phyloP scores from a whole-genome alignment of 371 early-diverging fungal species.

The Cladochytrium tenue region DNA sequence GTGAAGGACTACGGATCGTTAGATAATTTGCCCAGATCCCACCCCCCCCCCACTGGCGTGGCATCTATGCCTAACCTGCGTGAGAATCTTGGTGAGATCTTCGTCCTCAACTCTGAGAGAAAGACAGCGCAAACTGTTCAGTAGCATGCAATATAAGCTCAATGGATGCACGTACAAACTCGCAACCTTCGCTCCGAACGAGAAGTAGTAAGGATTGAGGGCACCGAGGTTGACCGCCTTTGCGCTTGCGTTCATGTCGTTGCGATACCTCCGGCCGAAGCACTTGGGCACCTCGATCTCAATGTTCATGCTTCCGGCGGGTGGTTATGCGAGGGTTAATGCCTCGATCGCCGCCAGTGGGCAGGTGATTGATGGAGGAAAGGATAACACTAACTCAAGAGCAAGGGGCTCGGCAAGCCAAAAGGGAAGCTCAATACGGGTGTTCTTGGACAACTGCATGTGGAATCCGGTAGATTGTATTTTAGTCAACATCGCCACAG shows the following conservation, averaged over 20 bases:
- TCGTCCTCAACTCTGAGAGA: too few relatives aligned
- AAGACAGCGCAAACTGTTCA: too few relatives aligned
- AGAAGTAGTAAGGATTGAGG: conserved; percentile 53
- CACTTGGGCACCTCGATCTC: conserved; percentile 55
- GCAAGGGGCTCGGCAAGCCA: conserved; percentile 53
- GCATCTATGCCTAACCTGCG: too few relatives aligned
- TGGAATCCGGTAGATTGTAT: background rate
- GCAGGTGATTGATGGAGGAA: background rate
- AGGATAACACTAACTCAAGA: conserved; percentile 20
- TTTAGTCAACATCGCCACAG: too few relatives aligned
- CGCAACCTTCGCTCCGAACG: conserved; percentile 46
- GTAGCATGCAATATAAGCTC: too few relatives aligned
- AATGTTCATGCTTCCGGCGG: conserved; percentile 35
- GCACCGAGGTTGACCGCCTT: conserved; percentile 50
- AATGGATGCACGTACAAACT: conserved; percentile 13
- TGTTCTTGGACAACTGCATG: conserved; percentile 45
- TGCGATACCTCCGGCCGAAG: conserved; percentile 46
- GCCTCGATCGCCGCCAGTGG: background rate
- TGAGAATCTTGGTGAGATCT: too few relatives aligned
- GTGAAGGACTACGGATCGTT: too few relatives aligned
- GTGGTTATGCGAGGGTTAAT: background rate
- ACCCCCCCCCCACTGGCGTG: too few relatives aligned
- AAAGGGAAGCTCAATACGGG: conserved; percentile 56
- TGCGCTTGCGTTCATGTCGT: conserved; percentile 51
- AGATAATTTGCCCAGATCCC: too few relatives aligned